Evolutionary conservation across 805 yeast genomes (phyloP).

Genomic region (Ogataea trehaloabstinens): DNA sequence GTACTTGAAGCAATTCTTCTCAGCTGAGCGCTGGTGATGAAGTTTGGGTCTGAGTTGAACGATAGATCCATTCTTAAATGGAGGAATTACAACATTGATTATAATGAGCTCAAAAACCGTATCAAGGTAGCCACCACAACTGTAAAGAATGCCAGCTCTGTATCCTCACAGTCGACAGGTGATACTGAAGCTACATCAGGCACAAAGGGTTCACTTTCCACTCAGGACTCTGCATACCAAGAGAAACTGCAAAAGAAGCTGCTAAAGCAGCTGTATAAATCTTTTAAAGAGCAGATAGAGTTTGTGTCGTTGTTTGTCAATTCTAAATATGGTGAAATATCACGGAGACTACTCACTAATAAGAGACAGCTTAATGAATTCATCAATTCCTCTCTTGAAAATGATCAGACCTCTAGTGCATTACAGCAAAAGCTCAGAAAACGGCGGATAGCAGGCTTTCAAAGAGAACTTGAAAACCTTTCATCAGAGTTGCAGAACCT

Average conservation of each 20-base stretch:
- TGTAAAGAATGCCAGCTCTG: slow-evolving; percentile 9
- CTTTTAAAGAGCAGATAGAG: slow-evolving; percentile 59
- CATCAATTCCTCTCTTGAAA: slow-evolving; percentile 16
- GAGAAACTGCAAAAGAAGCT: slow-evolving; percentile 20
- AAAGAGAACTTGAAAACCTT: slow-evolving; percentile 40
- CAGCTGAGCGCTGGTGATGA: too few species aligned
- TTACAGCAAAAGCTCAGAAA: slow-evolving; percentile 19
- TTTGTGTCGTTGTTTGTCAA: slow-evolving; percentile 59
- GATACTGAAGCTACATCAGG: slow-evolving; percentile 10
- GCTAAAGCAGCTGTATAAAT: slow-evolving; percentile 36
- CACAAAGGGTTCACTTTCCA: slow-evolving; percentile 4
- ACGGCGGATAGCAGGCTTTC: slow-evolving; percentile 24
- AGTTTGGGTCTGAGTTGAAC: slow-evolving; percentile 76
- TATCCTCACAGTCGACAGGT: slow-evolving; percentile 17
- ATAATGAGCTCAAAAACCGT: slow-evolving; percentile 67
- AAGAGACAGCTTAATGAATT: slow-evolving; percentile 27
- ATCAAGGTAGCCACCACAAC: slow-evolving; percentile 57
- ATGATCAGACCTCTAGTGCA: slow-evolving; percentile 4
- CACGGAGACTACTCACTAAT: slow-evolving; percentile 38
- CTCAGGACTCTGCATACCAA: slow-evolving; percentile 4
- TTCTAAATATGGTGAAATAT: slow-evolving; percentile 69
- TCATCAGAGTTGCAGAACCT: slow-evolving; percentile 58
- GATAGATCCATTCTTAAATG: slow-evolving; percentile 84
- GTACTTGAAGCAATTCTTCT: too few species aligned
- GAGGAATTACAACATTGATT: slow-evolving; percentile 80